A percentile compares a stretch with the other conserved stretches of the same genome.
Conservation (phyloP, 1,284 basidiomycete species). For the Ganoderma resinaceum region DNA sequence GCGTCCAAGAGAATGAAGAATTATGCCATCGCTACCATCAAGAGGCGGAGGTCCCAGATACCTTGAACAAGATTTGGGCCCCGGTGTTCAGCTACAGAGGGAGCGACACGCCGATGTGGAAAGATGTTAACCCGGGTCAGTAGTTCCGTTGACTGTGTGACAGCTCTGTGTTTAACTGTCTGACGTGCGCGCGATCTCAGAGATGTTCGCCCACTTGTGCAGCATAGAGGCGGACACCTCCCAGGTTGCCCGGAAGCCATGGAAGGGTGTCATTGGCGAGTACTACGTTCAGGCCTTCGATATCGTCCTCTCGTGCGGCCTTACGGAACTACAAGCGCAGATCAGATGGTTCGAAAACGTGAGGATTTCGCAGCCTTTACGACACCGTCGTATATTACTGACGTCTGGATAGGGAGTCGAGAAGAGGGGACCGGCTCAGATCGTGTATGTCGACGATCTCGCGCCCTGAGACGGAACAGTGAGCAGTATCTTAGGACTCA, state of each 20-base stretch:
- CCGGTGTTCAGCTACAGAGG: conserved; percentile 53
- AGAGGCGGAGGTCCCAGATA: conserved; percentile 38
- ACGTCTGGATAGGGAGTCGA: not conserved
- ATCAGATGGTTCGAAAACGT: conserved; percentile 54
- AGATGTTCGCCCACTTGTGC: conserved; percentile 52
- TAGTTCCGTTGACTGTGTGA: not conserved
- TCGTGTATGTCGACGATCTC: conserved; percentile 29
- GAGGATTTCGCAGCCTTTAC: conserved; percentile 11
- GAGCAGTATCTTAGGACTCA: not conserved
- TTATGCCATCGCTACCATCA: conserved; percentile 47
- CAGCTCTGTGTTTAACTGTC: not conserved
- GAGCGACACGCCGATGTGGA: conserved; percentile 47
- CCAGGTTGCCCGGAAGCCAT: conserved; percentile 33
- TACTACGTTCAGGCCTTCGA: conserved; percentile 52
- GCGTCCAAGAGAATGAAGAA: conserved; percentile 46
- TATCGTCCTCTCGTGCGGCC: conserved; percentile 57
- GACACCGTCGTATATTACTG: not conserved
- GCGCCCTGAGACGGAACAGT: not conserved
- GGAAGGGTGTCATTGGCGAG: conserved; percentile 20
- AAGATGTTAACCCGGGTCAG: conserved; percentile 50
- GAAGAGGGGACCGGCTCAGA: conserved; percentile 25
- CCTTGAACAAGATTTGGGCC: conserved; percentile 35
- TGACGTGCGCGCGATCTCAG: conserved; percentile 35
- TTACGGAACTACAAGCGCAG: conserved; percentile 53
- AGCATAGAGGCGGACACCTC: conserved; percentile 50